Evolutionary conservation across 169 alveolate species (phyloP), one percentile per base, ranked within the genome.

Genomic region (Plasmodium vinckei): DNA sequence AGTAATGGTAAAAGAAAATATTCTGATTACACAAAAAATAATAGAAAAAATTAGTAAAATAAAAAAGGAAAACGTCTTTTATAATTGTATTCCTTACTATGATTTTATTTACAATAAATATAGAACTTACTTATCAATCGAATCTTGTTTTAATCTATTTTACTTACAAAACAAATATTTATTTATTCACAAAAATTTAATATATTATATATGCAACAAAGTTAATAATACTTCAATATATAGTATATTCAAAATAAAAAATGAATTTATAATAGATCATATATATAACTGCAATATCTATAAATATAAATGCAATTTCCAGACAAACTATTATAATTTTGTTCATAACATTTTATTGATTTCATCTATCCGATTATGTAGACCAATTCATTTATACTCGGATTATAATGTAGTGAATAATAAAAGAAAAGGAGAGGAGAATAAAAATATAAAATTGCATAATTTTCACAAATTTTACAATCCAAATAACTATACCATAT

Each of bases 231-330:
- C 91, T 53, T 46, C 86, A 33, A 65, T 86, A 49, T 13, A 19
- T 42, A 51, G 56, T 33, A 25, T 86, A 46, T 72, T 86, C 69
- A 68, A 57, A 27, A 12, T 68, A 42, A 64, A 63, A 46, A 86
- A 64, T 23, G 84, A 86, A 53, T 47, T 21, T 72, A 57, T 86
- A 17, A 46, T 86, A 64, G 54, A 68, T 39, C 72, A 86, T 63
- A 25, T 86, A n/a, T 86, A 60, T 63, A 72, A 68, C 9, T 86
- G 91, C 44, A 70, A 86, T 72, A 68, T 86, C 47, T 69, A 57
- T 46, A 86, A 86, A 63, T 70, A 86, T 42, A 86, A 86, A 71
- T 86, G 25, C 23, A 21, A 42, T 49, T 86, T 86, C 23, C 86
- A 42, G 19, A 59, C 44, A 12, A 75, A 60, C 19, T 86, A 69